Evolutionary conservation across 768 basidiomycete genomes (phyloP).

Genomic region (Boletus fagicola): DNA sequence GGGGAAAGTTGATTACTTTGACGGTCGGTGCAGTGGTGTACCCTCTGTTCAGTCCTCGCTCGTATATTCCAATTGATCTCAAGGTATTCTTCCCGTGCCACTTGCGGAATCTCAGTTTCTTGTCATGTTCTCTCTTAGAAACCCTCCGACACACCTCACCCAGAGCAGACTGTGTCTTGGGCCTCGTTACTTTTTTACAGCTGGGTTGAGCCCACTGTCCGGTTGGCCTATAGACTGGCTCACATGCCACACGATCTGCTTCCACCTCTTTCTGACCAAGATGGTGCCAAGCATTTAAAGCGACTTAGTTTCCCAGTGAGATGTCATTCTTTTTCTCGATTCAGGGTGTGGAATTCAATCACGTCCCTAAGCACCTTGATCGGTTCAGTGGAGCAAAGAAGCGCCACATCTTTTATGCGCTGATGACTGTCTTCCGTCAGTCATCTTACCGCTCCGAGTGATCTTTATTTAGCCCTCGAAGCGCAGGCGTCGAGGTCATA

Average conservation of each 20-base stretch:
- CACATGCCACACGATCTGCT: neutral
- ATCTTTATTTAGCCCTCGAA: neutral
- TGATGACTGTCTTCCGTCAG: constrained; percentile 6
- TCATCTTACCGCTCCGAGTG: neutral
- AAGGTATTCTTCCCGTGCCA: neutral
- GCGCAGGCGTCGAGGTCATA: neutral
- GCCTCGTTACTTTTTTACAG: neutral
- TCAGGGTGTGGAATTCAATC: neutral
- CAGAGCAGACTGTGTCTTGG: constrained; percentile 1
- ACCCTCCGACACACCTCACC: neutral
- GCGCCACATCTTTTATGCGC: constrained; percentile 1
- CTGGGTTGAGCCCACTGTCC: constrained; percentile 2
- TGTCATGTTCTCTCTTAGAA: neutral
- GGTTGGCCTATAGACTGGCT: neutral
- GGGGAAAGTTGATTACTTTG: neutral
- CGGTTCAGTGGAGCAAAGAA: neutral
- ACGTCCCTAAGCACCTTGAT: neutral
- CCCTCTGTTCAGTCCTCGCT: constrained; percentile 1
- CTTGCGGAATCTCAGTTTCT: neutral
- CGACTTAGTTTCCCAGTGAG: neutral
- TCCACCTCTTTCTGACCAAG: constrained; percentile 1
- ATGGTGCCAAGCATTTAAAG: neutral
- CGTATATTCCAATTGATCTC: neutral
- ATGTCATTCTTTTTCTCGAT: neutral
- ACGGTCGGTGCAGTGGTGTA: neutral